Percentiles rank a stretch among this genome's conserved stretches.
Conservation (phyloP, 2,329 filamentous ascomycete genomes). For the Colletotrichum sp. region DNA sequence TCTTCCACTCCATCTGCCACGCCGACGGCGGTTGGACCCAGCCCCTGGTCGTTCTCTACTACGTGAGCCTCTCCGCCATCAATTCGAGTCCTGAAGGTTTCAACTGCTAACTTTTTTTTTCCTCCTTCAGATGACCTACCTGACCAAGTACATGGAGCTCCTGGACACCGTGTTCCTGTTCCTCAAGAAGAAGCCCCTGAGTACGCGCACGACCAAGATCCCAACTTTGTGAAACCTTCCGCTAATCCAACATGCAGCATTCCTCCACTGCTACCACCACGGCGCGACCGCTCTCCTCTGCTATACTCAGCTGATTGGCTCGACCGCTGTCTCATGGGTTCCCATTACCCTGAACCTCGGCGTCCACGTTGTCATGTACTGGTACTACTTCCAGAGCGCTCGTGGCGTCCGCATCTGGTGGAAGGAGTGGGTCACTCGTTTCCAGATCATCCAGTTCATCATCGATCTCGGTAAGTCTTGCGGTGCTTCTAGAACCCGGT, state of each 20-base stretch:
- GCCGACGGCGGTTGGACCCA: conserved; percentile 89
- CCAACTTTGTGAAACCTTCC: not conserved
- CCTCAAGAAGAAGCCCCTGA: conserved; percentile 99
- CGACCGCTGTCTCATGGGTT: conserved; percentile 94
- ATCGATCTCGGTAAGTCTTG: conserved; percentile 83
- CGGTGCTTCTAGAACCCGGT: not conserved
- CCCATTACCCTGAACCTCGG: conserved; percentile 90
- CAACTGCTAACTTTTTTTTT: conserved; percentile 4
- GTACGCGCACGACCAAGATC: conserved; percentile 46
- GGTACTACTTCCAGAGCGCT: conserved; percentile 99
- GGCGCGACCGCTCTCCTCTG: conserved; percentile 95
- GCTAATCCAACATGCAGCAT: conserved; percentile 61
- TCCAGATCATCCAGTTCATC: conserved; percentile 96
- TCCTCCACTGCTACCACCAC: conserved; percentile 99
- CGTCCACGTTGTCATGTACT: conserved; percentile 99
- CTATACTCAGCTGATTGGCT: conserved; percentile 95
- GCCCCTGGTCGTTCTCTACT: conserved; percentile 92
- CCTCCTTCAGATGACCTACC: conserved; percentile 81
- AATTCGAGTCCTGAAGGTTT: not conserved
- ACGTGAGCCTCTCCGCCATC: conserved; percentile 65
- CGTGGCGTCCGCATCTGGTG: conserved; percentile 97
- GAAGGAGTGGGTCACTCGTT: conserved; percentile 99
- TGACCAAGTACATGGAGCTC: conserved; percentile 96
- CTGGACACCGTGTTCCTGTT: conserved; percentile 96
- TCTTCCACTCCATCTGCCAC: conserved; percentile 90